Percentiles rank a stretch among this genome's conserved stretches.
phyloP scores from a whole-genome alignment of 192 early-diverging fungal genomes.

The Backusella macrospora region DNA sequence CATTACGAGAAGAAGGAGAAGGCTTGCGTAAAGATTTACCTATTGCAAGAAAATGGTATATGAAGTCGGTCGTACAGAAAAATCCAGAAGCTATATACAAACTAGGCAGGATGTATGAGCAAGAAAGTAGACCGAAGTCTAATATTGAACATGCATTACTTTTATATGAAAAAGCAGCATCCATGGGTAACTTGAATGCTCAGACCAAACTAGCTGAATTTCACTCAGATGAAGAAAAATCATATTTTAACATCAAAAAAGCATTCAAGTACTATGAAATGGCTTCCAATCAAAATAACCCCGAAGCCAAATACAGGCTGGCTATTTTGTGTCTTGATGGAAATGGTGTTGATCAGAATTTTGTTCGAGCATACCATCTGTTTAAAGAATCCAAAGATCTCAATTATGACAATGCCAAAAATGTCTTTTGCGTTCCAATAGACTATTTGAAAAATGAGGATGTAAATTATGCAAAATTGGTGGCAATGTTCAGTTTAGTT shows the following conservation, averaged over 20 bases:
- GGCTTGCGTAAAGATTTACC: not conserved
- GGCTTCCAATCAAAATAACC: not conserved
- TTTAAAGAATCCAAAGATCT: not conserved
- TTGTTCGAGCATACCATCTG: not conserved
- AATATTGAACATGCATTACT: not conserved
- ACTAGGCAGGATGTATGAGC: not conserved
- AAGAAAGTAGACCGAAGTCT: not conserved
- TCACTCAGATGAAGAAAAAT: constrained; percentile 10
- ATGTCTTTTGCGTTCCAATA: not conserved
- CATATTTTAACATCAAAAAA: constrained; percentile 25
- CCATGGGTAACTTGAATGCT: not conserved
- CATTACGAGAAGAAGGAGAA: not conserved
- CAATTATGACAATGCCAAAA: not conserved
- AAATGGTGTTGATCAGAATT: constrained; percentile 30
- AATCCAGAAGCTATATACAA: not conserved
- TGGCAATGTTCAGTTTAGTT: not conserved
- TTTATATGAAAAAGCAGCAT: constrained; percentile 8
- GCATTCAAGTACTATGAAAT: constrained; percentile 34
- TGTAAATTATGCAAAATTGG: not conserved
- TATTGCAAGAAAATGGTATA: not conserved
- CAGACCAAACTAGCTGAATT: not conserved
- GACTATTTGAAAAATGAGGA: not conserved
- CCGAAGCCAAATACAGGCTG: not conserved
- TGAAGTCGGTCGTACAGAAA: not conserved
- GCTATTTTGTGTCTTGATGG: not conserved